Base-by-base conservation (phyloP, 768 basidiomycete genomes). In the Lentinula guzmanii region DNA sequence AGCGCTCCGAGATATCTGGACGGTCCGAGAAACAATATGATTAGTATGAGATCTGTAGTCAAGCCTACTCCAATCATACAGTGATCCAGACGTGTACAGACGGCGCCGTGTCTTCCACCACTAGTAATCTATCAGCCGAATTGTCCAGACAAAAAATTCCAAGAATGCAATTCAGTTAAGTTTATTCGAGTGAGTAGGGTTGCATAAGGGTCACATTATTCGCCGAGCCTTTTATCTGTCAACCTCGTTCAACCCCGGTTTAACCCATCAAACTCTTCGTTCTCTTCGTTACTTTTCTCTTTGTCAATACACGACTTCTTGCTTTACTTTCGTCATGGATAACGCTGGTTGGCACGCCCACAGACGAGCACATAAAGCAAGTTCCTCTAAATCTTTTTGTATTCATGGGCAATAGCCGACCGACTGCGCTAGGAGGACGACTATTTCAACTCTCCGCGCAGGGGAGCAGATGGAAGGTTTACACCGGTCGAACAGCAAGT, bases 341-440 rank as follows among this genome's bases (percentile, higher is more conserved):
- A 85, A 81, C 61, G 75, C 85, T 58, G 92, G 91, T 61, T 93
- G 91, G 90, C 82, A 82, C 66, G 89, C 90, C 39, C 78, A 78
- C 15, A 80, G 84, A 57, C 80, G 81, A 63, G 91, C 86, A 2
- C 75, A 80, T 56, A 81, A 80, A 74, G 86, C 81, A 64, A 62
- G 76, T 65, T 52, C 35, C 31, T 59, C 74, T 71, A 60, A 28
- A 64, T 67, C 56, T 64, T 68, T 48, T 48, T 35, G 48, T 34
- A 42, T 50, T 51, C 33, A 51, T 57, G 28, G 10, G 42, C 24
- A 15, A 52, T 45, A 35, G 43, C 41, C 37, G 18, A 41, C 55
- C 18, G 7, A 21, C 51, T 59, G 5, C 41, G 13, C 45, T 62
- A 75, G 72, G 72, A 77, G 61, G 68, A 65, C n/a, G 43, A 63